Evolutionary conservation across 192 early-diverging fungal genomes (phyloP), one percentile per base, ranked within the genome.

Genomic region (Dissophora globulifera): DNA sequence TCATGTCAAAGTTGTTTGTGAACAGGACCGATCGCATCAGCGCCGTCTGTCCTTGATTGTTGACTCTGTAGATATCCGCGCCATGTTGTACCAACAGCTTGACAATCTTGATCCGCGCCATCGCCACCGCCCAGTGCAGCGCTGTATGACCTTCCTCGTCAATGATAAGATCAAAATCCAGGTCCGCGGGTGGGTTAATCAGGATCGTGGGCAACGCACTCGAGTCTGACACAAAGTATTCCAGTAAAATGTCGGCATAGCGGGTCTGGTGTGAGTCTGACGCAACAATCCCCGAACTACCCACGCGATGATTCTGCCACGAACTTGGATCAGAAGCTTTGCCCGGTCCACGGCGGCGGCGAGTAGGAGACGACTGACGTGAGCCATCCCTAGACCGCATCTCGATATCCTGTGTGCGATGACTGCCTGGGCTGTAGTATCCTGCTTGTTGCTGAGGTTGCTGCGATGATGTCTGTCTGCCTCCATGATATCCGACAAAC

Each of bases 121-220:
- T 88, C 9, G 96, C 95, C 2, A 95, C 92, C 3, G 98, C 93
- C 96, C 96, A 99, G 58, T 99, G 98, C 10, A 98, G 81, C 2
- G 93, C 84, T 0, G 95, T 94, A 75, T 99, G 96, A 5, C 95
- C 96, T 52, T 95, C 94, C 47, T 99, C 96, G 58, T 99, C 98
- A 46, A 99, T 94, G 19, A 91, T 84, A 4, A 92, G 66, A 74
- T 95, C 87, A 27, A 96, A 81, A 80, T 98, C 90, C 17, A 95
- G 79, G 45, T 97, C 90, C 0, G 78, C 17, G 7, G 86, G 86
- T 16, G 83, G 83, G 33, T 84, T 41, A 5, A 80, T 54, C 47
- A 88, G 62, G 29, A 91, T 82, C 5, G 84, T 80, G 3, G 88
- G 90, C 6, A 89, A 62, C 16, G 58, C 48, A n/a, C 47, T 45